Conservation (phyloP, 345 rosid species). For the Citrus reticulata region DNA sequence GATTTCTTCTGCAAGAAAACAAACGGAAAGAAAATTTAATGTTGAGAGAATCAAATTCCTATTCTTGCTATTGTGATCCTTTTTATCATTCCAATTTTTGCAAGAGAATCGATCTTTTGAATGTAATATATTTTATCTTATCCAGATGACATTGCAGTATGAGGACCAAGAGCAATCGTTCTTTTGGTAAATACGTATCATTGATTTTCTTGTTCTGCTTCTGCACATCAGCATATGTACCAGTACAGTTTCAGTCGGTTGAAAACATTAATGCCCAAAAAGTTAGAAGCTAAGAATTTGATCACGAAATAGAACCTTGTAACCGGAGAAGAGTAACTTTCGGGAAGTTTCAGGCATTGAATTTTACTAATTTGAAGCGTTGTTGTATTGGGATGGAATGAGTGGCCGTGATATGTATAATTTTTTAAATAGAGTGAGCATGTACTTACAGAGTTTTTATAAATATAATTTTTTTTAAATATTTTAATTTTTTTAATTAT, state of each 20-base stretch:
- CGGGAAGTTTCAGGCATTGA: not conserved
- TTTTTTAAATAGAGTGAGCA: too few species aligned
- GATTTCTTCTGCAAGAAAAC: not conserved
- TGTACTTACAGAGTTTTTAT: too few species aligned
- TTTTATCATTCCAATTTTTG: constrained; percentile 6
- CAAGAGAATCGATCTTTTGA: not conserved
- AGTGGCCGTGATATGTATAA: too few species aligned
- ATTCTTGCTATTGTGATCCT: constrained; percentile 7
- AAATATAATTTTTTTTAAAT: too few species aligned
- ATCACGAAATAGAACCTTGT: not conserved
- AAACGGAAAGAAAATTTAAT: not conserved
- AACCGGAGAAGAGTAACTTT: not conserved
- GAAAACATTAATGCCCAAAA: not conserved
- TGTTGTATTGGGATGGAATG: not conserved
- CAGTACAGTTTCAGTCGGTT: not conserved
- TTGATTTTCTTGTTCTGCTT: not conserved
- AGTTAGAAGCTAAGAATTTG: not conserved
- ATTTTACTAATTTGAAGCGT: not conserved
- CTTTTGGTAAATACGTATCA: not conserved
- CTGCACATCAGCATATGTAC: not conserved
- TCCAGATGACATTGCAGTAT: not conserved
- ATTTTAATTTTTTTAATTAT: too few species aligned
- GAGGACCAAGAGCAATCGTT: not conserved
- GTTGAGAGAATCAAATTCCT: constrained; percentile 23
- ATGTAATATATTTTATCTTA: not conserved